Evolutionary conservation across 2,329 filamentous ascomycete species (phyloP).

Genomic region (Pseudogymnoascus sp.): DNA sequence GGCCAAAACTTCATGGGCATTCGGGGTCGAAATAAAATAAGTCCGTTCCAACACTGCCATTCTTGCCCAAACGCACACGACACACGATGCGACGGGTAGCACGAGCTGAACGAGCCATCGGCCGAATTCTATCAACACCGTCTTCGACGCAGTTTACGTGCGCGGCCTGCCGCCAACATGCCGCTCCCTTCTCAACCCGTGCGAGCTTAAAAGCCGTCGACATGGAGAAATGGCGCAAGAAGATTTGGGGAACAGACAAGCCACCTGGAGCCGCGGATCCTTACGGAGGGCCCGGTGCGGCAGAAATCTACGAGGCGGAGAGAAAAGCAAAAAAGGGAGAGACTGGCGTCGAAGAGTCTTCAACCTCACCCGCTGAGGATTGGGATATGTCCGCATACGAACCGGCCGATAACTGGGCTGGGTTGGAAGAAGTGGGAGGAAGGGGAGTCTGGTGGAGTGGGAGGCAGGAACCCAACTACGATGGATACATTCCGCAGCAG

Average conservation of each 20-base stretch:
- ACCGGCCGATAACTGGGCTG: constrained; percentile 41
- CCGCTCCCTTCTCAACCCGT: constrained; percentile 24
- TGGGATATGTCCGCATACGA: constrained; percentile 30
- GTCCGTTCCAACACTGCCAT: neutral
- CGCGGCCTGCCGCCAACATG: constrained; percentile 20
- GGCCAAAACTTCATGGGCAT: constrained; percentile 5
- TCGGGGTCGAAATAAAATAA: constrained; percentile 1
- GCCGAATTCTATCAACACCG: neutral
- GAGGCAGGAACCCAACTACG: constrained; percentile 27
- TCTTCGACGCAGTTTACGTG: constrained; percentile 15
- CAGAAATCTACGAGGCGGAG: constrained; percentile 21
- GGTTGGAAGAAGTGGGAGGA: constrained; percentile 45
- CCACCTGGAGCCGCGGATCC: constrained; percentile 41
- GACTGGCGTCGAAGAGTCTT: neutral
- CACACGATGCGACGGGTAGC: constrained; percentile 1
- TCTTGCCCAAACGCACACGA: neutral
- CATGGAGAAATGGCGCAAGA: constrained; percentile 38
- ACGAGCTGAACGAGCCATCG: constrained; percentile 3
- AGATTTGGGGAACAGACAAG: constrained; percentile 42
- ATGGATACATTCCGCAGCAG: constrained; percentile 32
- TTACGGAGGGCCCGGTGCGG: constrained; percentile 32
- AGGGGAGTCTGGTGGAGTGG: constrained; percentile 33
- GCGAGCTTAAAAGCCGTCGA: constrained; percentile 20
- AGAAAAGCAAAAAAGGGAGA: constrained; percentile 14
- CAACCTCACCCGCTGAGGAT: neutral